A percentile compares a stretch with the other conserved stretches of the same genome.
phyloP scores from a whole-genome alignment of 768 basidiomycete species.

The Mycena galopus region DNA sequence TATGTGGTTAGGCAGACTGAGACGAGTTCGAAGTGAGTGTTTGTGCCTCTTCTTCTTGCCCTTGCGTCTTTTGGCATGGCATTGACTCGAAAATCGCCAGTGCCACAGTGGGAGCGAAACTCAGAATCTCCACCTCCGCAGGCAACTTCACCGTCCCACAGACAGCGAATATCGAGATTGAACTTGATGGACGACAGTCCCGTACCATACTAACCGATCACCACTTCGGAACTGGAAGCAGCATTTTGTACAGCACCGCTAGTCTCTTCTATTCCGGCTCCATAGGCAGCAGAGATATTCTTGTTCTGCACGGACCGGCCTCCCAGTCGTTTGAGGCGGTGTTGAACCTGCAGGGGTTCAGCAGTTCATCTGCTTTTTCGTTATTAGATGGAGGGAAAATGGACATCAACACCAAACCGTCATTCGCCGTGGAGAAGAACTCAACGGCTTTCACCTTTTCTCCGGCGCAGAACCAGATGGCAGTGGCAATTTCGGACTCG shows the following conservation, averaged over 20 bases:
- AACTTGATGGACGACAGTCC: conserved; percentile 25
- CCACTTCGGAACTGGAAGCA: conserved; percentile 20
- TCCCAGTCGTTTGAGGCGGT: conserved; percentile 24
- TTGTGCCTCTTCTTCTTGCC: not conserved
- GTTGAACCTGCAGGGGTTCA: conserved; percentile 17
- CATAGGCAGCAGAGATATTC: conserved; percentile 24
- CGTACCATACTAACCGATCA: conserved; percentile 21
- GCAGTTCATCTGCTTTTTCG: conserved; percentile 7
- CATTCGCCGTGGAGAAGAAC: not conserved
- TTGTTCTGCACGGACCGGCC: conserved; percentile 28
- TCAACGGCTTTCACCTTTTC: conserved; percentile 23
- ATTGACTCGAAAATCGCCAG: conserved; percentile 6
- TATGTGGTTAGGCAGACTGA: conserved; percentile 23
- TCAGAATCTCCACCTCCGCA: conserved; percentile 24
- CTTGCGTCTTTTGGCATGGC: not conserved
- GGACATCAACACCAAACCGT: conserved; percentile 11
- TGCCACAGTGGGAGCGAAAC: conserved; percentile 21
- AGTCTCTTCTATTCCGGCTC: conserved; percentile 28
- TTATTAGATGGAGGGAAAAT: conserved; percentile 17
- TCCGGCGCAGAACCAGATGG: conserved; percentile 20
- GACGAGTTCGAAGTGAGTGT: conserved; percentile 26
- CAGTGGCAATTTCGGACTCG: conserved; percentile 16
- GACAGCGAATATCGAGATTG: conserved; percentile 9
- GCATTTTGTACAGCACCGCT: conserved; percentile 26
- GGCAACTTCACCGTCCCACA: conserved; percentile 31